Base-by-base conservation (phyloP, 768 basidiomycete genomes). In the Serendipita sp. region DNA sequence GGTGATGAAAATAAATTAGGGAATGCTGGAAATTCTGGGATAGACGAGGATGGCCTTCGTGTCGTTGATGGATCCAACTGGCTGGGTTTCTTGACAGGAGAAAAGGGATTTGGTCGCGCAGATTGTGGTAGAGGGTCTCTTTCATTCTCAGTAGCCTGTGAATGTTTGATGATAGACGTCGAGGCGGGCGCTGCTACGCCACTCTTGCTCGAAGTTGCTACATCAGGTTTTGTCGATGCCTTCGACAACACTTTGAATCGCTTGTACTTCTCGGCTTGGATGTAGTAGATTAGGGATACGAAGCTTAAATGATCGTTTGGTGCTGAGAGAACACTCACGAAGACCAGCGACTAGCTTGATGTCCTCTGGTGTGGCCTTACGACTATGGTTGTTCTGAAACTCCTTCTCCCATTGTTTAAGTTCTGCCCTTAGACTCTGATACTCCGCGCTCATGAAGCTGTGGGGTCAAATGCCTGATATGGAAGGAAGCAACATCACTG, bases 381-480 rank as follows among this genome's bases (percentile, higher is more conserved):
- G 78, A 44, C 79, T 80, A 71, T 88, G 75, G 0, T 67, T 69
- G 0, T 75, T 72, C 64, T 77, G 81, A 73, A 89, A 91, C 18
- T 76, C 76, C 66, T 83, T 83, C 70, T 91, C 89, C 84, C 88
- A 91, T 46, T 75, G 66, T 72, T 91, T 91, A 66, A 91, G 82
- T 70, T 91, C 83, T 66, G 83, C 75, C 8, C 83, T 81, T 37
- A 90, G 73, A 55, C 76, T 67, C 37, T 78, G 70, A 33, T 58
- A 55, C 37, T 60, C 53, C 16, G 52, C 33, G 53, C n/a, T 60
- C 55, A 60, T 60, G 64, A 36, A 62, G 50, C 50, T 63, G 23
- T 63, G 40, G n/a, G 31, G 44, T 18, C 29, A 23, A 13, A 27
- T 44, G 37, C 27, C 27, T 62, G 62, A 37, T 43, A 43, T 44